Percentiles rank a stretch among this genome's conserved stretches.
Evolutionary conservation across 2,329 filamentous ascomycete species (phyloP).

Genomic region (Pseudogymnoascus sp.): DNA sequence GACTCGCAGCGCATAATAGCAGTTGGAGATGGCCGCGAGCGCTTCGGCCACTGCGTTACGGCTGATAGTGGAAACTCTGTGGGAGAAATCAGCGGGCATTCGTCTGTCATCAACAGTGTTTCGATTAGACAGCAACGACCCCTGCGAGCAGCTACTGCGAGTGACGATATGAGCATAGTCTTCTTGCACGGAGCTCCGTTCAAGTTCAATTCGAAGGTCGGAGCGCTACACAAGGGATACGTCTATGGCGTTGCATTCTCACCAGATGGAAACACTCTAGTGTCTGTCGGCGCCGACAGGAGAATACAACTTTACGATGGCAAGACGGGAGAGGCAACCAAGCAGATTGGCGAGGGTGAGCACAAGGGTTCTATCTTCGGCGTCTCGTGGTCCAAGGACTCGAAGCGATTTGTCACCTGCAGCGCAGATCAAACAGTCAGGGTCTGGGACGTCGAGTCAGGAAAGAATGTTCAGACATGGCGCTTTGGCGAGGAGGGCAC

Average conservation of each 20-base stretch:
- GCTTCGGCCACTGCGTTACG: slow-evolving; percentile 89
- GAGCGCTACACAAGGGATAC: slow-evolving; percentile 77
- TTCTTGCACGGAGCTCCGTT: slow-evolving; percentile 94
- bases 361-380: slow-evolving; percentile 92
- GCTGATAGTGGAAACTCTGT: slow-evolving; percentile 94
- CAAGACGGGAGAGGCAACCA: slow-evolving; percentile 80
- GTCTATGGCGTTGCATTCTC: slow-evolving; percentile 84
- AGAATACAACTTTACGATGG: slow-evolving; percentile 93
- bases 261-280: slow-evolving; percentile 73
- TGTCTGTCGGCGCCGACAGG: slow-evolving; percentile 87
- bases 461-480: slow-evolving; percentile 75
- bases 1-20: slow-evolving; percentile 95
- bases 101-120: slow-evolving; percentile 82
- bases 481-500: slow-evolving; percentile 67
- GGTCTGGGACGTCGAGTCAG: slow-evolving; percentile 82
- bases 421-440: slow-evolving; percentile 93
- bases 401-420: slow-evolving; percentile 78
- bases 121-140: slow-evolving; percentile 84
- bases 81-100: slow-evolving; percentile 88
- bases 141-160: slow-evolving; percentile 83
- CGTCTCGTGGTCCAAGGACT: slow-evolving; percentile 83
- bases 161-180: slow-evolving; percentile 81
- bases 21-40: slow-evolving; percentile 88
- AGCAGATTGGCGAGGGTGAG: slow-evolving; percentile 70
- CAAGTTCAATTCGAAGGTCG: slow-evolving; percentile 83